phyloP scores from a whole-genome alignment of 2,329 filamentous ascomycete species.

The Ophioceras dolichostomum region DNA sequence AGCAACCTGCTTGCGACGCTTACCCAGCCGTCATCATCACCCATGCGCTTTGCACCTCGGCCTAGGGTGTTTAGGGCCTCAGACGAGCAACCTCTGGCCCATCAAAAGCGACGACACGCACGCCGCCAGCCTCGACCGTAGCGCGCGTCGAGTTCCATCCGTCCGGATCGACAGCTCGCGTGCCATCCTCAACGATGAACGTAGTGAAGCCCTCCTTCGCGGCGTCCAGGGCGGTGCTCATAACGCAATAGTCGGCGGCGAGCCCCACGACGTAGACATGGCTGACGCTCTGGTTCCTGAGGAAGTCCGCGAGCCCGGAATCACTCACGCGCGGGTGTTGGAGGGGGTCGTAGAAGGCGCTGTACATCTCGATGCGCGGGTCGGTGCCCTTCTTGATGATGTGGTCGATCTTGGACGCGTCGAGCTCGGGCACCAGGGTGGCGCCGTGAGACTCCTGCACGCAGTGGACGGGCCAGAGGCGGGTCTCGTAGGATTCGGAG shows the following conservation, averaged over 20 bases:
- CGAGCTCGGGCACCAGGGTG: slow-evolving; percentile 60
- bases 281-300: slow-evolving; percentile 50
- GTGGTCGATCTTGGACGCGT: slow-evolving; percentile 44
- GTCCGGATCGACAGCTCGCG: slow-evolving; percentile 54
- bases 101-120: slow-evolving; percentile 46
- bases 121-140: slow-evolving; percentile 45
- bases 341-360: slow-evolving; percentile 78
- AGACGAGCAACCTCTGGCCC: slow-evolving; percentile 44
- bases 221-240: slow-evolving; percentile 68
- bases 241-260: slow-evolving; percentile 84
- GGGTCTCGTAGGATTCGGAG: slow-evolving; percentile 48
- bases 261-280: slow-evolving; percentile 80
- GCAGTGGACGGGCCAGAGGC: slow-evolving; percentile 87
- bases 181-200: slow-evolving; percentile 68
- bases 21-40: too few species aligned
- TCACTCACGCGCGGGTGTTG: slow-evolving; percentile 43
- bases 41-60: too few species aligned
- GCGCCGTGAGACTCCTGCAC: slow-evolving; percentile 63
- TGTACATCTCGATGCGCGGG: slow-evolving; percentile 79
- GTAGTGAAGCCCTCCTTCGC: slow-evolving; percentile 62
- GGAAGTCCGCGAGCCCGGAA: slow-evolving; percentile 45
- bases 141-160: slow-evolving; percentile 41
- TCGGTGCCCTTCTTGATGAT: slow-evolving; percentile 71
- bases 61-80: too few species aligned
- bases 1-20: too few species aligned